phyloP scores from a whole-genome alignment of 345 rosid genomes.

The Heritiera littoralis region DNA sequence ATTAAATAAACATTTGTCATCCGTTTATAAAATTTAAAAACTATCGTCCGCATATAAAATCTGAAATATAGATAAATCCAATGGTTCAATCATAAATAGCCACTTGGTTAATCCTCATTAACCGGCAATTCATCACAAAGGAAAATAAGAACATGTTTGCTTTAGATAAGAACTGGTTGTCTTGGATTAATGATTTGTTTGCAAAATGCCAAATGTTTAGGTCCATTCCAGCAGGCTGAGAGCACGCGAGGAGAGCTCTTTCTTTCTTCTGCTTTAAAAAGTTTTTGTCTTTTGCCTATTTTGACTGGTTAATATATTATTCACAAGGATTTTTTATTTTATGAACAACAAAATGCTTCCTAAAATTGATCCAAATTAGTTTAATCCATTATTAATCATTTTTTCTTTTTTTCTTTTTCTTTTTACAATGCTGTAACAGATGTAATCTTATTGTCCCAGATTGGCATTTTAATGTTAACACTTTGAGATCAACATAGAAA shows the following conservation, averaged over 20 bases:
- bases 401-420: too few species aligned
- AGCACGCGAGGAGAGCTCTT: neutral
- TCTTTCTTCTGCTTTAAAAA: neutral
- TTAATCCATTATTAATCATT: neutral
- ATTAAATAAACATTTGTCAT: too few species aligned
- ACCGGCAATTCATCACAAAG: neutral
- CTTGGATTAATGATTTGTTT: neutral
- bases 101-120: neutral
- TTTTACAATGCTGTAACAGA: too few species aligned
- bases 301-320: neutral
- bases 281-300: neutral
- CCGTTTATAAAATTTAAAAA: too few species aligned
- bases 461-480: too few species aligned
- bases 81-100: neutral
- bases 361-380: too few species aligned
- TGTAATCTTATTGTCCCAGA: too few species aligned
- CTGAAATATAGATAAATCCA: too few species aligned
- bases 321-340: neutral
- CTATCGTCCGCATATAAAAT: too few species aligned
- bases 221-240: neutral
- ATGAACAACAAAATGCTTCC: neutral
- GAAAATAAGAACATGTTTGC: neutral
- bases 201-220: neutral
- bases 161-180: neutral
- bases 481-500: too few species aligned